phyloP scores from a whole-genome alignment of 1,284 basidiomycete species.

The Papiliotrema nemorosa region DNA sequence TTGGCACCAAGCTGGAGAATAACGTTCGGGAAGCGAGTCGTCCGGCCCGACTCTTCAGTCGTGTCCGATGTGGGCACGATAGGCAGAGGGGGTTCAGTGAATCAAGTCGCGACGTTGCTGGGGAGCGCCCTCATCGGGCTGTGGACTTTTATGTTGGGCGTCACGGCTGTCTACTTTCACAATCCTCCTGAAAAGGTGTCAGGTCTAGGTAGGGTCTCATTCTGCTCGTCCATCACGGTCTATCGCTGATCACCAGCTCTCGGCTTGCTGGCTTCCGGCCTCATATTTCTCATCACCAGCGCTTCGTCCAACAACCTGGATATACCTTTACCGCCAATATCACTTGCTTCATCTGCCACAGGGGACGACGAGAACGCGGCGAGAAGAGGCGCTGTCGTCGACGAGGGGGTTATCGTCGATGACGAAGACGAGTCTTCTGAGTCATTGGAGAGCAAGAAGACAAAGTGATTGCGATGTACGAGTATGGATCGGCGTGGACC shows the following conservation, averaged over 20 bases:
- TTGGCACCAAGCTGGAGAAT: constrained; percentile 51
- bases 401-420: constrained; percentile 20
- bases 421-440: constrained; percentile 8
- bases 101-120: constrained; percentile 16
- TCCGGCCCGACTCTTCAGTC: not conserved
- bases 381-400: constrained; percentile 20
- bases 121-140: constrained; percentile 56
- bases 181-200: constrained; percentile 79
- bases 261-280: not conserved
- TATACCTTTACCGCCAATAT: not conserved
- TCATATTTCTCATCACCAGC: not conserved
- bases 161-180: constrained; percentile 89
- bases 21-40: constrained; percentile 5
- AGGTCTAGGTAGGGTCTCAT: constrained; percentile 60
- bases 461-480: not conserved
- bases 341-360: not conserved
- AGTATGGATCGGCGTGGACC: too few species aligned
- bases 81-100: constrained; percentile 4
- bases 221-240: not conserved
- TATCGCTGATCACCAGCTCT: not conserved
- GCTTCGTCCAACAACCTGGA: constrained; percentile 3
- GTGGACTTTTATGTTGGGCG: constrained; percentile 71
- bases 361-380: constrained; percentile 25
- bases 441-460: constrained; percentile 1
- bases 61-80: not conserved